These are phyloP conservation scores for Salisapilia sapeloensis DNA, from an alignment of 352 stramenopile species.

Conservation along the genomic window DNA sequence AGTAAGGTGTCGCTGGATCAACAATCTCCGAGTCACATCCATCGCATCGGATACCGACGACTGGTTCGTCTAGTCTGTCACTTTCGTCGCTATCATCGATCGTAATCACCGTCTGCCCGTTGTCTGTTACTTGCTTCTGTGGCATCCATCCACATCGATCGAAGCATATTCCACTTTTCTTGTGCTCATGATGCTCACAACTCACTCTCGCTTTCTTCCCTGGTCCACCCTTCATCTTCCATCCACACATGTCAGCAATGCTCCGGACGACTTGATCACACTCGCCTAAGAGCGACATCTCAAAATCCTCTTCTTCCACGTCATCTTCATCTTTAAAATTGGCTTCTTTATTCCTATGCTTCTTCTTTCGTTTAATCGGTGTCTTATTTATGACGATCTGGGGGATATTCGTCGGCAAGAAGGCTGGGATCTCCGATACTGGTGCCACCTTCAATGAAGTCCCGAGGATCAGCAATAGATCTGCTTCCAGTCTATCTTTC, in stretches of 20 bases:
- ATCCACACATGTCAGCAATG: slow-evolving; percentile 36
- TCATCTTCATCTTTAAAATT: slow-evolving; percentile 7
- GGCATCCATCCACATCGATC: slow-evolving; percentile 11
- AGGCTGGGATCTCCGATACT: slow-evolving; percentile 84
- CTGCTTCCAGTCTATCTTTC: slow-evolving; percentile 58
- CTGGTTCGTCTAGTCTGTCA: neutral
- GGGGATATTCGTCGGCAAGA: slow-evolving; percentile 58
- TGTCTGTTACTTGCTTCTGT: too few relatives aligned
- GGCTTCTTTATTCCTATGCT: too few relatives aligned
- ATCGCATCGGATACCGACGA: slow-evolving; percentile 3
- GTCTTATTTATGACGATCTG: slow-evolving; percentile 86
- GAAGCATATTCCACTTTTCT: slow-evolving; percentile 18
- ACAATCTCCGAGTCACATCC: neutral
- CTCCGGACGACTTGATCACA: slow-evolving; percentile 64
- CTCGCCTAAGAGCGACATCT: slow-evolving; percentile 62
- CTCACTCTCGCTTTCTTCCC: slow-evolving; percentile 1
- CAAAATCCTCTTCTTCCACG: slow-evolving; percentile 34
- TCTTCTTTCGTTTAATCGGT: slow-evolving; percentile 61
- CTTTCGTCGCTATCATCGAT: slow-evolving; percentile 5
- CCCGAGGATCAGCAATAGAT: slow-evolving; percentile 96
- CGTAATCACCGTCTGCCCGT: slow-evolving; percentile 4
- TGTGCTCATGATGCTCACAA: slow-evolving; percentile 12
- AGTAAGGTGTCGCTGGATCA: slow-evolving; percentile 2
- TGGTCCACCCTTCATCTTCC: slow-evolving; percentile 12
- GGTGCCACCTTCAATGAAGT: slow-evolving; percentile 94